phyloP scores from a whole-genome alignment of 129 eudicot genomes.

The Kitagawia praeruptora region DNA sequence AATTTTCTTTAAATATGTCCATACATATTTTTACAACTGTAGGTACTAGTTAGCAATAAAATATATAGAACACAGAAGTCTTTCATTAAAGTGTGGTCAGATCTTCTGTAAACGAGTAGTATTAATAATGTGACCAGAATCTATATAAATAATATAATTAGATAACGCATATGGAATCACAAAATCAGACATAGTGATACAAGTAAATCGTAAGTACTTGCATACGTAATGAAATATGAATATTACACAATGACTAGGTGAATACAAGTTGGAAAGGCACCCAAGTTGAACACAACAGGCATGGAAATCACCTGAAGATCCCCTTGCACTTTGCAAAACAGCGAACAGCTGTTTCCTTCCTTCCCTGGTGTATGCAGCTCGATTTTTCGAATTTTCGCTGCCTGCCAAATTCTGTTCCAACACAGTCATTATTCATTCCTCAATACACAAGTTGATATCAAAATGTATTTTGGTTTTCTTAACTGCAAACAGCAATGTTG shows the following conservation, averaged over 20 bases:
- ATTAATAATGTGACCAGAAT: not conserved
- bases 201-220: not conserved
- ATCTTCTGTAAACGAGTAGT: not conserved
- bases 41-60: not conserved
- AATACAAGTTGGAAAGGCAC: constrained; percentile 1
- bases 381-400: constrained; percentile 64
- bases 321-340: constrained; percentile 97
- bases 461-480: constrained; percentile 27
- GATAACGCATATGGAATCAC: not conserved
- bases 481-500: constrained; percentile 85
- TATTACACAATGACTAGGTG: not conserved
- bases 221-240: not conserved
- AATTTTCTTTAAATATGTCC: not conserved
- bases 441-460: constrained; percentile 9
- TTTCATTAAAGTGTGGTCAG: not conserved
- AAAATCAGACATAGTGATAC: not conserved
- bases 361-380: constrained; percentile 91
- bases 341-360: constrained; percentile 93
- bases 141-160: not conserved
- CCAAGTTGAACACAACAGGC: constrained; percentile 1
- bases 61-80: not conserved
- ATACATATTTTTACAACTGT: not conserved
- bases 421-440: constrained; percentile 16
- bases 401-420: constrained; percentile 65
- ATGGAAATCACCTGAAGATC: constrained; percentile 80